Base-by-base conservation (phyloP, 768 basidiomycete species). In the Termitomyces sp. region DNA sequence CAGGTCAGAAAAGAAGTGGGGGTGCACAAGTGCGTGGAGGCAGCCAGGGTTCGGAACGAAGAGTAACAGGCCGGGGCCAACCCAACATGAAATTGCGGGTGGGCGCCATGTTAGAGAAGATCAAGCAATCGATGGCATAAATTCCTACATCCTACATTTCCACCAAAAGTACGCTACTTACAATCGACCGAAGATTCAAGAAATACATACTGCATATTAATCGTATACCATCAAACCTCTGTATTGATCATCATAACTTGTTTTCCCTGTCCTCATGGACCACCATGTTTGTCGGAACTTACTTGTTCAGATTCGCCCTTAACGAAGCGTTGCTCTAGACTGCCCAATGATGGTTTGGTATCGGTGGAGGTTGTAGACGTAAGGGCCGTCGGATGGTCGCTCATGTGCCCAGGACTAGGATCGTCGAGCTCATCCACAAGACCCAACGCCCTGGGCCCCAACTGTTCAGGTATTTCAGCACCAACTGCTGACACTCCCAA, bases 371-470 rank as follows among this genome's bases (percentile, higher is more conserved):
- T 90, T n/a, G 84, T 82, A 9, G 86, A 74, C 16, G 81, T 82
- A 48, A 92, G 71, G 1, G 90, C 77, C 3, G 82, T 87, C 3
- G 90, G 90, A 66, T 84, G 84, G 47, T 92, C 87, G 63, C 90
- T 90, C 78, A 93, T 76, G 69, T 93, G 91, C 22, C 90, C 91
- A 14, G 91, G 91, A 52, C 82, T 76, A 4, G 91, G 90, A 70
- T 92, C 88, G 63, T 93, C 92, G 62, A 93, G 72, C 70, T 93
- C 90, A 62, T 94, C 91, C 29, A 94, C 92, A 18, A 93, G 75
- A 0, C 92, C 90, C 6, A 93, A 72, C 5, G 75, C 84, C 65
- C 81, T 82, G 10, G 75, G 72, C 39, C 76, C 76, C 36, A 73
- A 54, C 37, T 73, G 61, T 55, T 75, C 77, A n/a, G 72, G 66